Conservation (phyloP, 768 basidiomycete species). For the Ramaria sp. region DNA sequence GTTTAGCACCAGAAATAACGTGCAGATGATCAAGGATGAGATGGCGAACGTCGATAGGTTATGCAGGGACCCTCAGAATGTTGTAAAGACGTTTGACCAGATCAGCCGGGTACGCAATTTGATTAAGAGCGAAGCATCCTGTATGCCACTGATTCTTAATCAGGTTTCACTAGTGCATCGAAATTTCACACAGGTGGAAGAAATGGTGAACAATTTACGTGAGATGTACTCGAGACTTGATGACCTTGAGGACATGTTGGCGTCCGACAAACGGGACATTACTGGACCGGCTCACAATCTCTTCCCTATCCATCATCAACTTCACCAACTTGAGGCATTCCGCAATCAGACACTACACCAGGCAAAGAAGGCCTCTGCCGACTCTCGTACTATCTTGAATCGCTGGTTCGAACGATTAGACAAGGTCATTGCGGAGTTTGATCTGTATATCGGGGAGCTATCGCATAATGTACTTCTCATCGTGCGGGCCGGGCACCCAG, state of each 20-base stretch:
- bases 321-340: conserved; percentile 88
- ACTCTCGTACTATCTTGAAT: conserved; percentile 55
- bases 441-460: conserved; percentile 71
- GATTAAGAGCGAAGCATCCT: not conserved
- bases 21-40: conserved; percentile 77
- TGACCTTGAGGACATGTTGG: conserved; percentile 67
- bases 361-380: conserved; percentile 70
- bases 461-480: conserved; percentile 71
- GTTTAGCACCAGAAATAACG: conserved; percentile 58
- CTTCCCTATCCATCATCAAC: conserved; percentile 81
- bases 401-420: conserved; percentile 83
- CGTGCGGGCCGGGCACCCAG: conserved; percentile 65
- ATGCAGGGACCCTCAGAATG: conserved; percentile 64
- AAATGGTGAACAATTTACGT: conserved; percentile 90
- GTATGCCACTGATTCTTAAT: not conserved
- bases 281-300: conserved; percentile 82
- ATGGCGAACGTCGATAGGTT: conserved; percentile 71
- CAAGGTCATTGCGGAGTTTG: conserved; percentile 70
- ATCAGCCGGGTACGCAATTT: conserved; percentile 70
- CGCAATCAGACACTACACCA: conserved; percentile 92
- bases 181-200: conserved; percentile 89
- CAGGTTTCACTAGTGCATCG: conserved; percentile 94
- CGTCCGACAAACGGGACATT: conserved; percentile 63
- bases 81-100: conserved; percentile 86
- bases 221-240: conserved; percentile 84